These are phyloP conservation scores for Dactylellina sp. DNA, from an alignment of 2,329 filamentous ascomycete species.

Conservation along the genomic window DNA sequence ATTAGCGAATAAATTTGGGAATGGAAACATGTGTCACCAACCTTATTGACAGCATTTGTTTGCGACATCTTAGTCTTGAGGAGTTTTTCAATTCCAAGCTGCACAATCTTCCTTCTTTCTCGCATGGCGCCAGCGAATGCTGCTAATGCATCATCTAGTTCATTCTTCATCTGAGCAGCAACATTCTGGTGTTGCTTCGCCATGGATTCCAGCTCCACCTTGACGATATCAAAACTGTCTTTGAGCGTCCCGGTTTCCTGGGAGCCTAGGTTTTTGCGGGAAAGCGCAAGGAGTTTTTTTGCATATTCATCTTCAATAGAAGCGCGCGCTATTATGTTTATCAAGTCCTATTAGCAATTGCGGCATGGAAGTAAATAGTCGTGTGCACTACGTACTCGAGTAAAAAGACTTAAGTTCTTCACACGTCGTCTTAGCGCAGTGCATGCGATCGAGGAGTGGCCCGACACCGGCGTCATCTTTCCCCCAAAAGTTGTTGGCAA, in stretches of 20 bases:
- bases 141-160: constrained; percentile 90
- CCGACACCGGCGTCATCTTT: constrained; percentile 96
- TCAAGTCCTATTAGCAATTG: background rate
- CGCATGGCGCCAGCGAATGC: constrained; percentile 96
- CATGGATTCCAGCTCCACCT: constrained; percentile 91
- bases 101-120: constrained; percentile 94
- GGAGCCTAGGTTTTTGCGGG: constrained; percentile 88
- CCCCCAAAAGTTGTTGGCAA: constrained; percentile 99
- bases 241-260: constrained; percentile 86
- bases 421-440: constrained; percentile 89
- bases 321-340: constrained; percentile 80
- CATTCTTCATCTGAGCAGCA: constrained; percentile 92
- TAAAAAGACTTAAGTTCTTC: constrained; percentile 96
- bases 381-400: constrained; percentile 69
- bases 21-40: constrained; percentile 63
- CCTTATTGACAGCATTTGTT: constrained; percentile 90
- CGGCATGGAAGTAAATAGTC: background rate
- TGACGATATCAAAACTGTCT: constrained; percentile 84
- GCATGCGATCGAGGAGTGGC: constrained; percentile 93
- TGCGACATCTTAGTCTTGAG: constrained; percentile 94
- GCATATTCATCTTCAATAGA: constrained; percentile 97
- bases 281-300: constrained; percentile 85
- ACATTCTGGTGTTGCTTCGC: constrained; percentile 92
- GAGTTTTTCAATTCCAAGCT: constrained; percentile 91
- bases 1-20: constrained; percentile 41